Evolutionary conservation across 371 early-diverging fungal genomes (phyloP), one percentile per base, ranked within the genome.

Genomic region (Syncephalastrum sp.): DNA sequence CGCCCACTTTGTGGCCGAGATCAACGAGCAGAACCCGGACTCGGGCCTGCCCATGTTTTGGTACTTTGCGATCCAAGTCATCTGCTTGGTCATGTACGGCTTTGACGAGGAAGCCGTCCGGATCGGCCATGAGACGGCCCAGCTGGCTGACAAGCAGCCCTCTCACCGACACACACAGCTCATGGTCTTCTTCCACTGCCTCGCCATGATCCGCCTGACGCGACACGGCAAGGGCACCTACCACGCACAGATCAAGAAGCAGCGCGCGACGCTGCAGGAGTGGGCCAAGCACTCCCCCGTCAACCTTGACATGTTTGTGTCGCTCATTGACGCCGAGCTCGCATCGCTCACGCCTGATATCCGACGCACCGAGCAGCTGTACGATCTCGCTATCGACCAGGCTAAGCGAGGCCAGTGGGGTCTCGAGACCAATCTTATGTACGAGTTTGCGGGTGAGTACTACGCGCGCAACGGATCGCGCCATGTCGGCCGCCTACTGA

Each of bases 301-400:
- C 44, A 77, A 74, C 23, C 53, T 74, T 12, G 59, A 63, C 21
- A 68, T 72, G 70, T 60, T 65, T 54, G 60, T 71, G 8, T 61
- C 66, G 23, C 56, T 64, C 14, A 69, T 77, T 17, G 72, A 78
- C 54, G 79, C 79, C n/a, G 79, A 78, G 44, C 47, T 78, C 3
- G 65, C 75, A 13, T 59, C 68, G 5, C 51, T 78, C 21, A 56
- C 63, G 0, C 16, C 42, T 1, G 57, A 78, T 6, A 56, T 67
- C 3, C 44, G 51, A 4, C 47, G 51, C 13, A 64, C 75, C 0
- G 73, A 72, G 41, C 56, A 65, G 19, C 41, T 69, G 5, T 79
- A 69, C 33, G 75, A 79, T 27, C 47, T 52, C 8, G 70, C 76
- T 0, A 72, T 79, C 25, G 64, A 65, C 10, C 61, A 70, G 55